A percentile compares a stretch with the other conserved stretches of the same genome.
Evolutionary conservation across 176 grass and related monocot genomes (phyloP).

Genomic region (Hordeum marinum): DNA sequence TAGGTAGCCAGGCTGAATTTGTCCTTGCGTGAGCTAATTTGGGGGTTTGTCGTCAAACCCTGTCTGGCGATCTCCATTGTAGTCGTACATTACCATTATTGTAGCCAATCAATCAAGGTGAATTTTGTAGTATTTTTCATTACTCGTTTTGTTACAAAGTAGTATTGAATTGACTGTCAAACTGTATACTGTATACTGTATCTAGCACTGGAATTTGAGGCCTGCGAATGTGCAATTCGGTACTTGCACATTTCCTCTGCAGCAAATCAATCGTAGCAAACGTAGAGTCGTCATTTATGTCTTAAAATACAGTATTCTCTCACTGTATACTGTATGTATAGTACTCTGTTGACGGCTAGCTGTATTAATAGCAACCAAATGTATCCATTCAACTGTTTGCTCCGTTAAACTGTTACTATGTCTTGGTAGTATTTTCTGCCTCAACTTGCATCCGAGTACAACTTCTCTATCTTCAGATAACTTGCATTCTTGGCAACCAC

Average conservation of each 20-base stretch:
- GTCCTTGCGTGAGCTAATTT: neutral
- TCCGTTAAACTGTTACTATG: neutral
- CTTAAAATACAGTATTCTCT: neutral
- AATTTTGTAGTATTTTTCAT: neutral
- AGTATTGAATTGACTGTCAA: neutral
- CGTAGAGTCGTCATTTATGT: neutral
- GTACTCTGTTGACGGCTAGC: neutral
- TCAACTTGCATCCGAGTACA: neutral
- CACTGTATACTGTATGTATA: neutral
- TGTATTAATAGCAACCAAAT: neutral
- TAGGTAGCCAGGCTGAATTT: neutral
- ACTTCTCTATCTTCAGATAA: neutral
- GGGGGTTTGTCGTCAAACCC: neutral
- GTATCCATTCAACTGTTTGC: neutral
- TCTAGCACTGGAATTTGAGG: neutral
- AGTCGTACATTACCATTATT: neutral
- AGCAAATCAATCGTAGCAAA: neutral
- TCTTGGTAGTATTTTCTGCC: neutral
- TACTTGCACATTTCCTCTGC: neutral
- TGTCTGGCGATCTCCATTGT: neutral
- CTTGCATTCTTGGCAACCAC: conserved; percentile 9
- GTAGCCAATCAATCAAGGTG: neutral
- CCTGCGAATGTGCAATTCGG: neutral
- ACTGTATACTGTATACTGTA: neutral
- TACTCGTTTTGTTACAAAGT: neutral